phyloP scores from a whole-genome alignment of 805 yeast species.

The Ogataea methylovora region DNA sequence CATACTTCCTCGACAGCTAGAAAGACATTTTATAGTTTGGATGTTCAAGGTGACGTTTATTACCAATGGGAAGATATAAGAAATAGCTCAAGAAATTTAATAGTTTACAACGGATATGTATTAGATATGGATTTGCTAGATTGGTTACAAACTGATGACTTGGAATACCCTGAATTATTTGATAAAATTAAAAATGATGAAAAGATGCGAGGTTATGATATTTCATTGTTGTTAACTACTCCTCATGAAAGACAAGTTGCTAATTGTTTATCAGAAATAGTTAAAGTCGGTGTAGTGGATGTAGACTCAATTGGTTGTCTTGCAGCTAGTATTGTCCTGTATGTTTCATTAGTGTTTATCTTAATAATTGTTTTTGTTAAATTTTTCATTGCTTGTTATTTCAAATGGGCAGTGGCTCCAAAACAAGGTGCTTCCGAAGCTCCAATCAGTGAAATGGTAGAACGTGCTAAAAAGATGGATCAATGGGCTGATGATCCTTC shows the following conservation, averaged over 20 bases:
- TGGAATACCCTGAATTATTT: constrained; percentile 68
- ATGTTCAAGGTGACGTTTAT: constrained; percentile 65
- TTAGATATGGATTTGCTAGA: constrained; percentile 70
- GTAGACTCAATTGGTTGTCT: constrained; percentile 90
- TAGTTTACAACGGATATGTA: constrained; percentile 86
- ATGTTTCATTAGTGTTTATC: constrained; percentile 76
- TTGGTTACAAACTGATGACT: constrained; percentile 66
- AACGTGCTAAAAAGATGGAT: constrained; percentile 64
- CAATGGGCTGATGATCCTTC: constrained; percentile 73
- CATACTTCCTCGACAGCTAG: constrained; percentile 74
- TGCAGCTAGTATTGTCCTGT: constrained; percentile 78
- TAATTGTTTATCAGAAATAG: constrained; percentile 75
- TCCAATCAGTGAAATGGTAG: constrained; percentile 50
- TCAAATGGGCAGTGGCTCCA: constrained; percentile 74
- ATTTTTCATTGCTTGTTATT: constrained; percentile 82
- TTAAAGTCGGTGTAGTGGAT: constrained; percentile 85
- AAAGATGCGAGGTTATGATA: constrained; percentile 66
- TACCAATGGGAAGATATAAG: constrained; percentile 86
- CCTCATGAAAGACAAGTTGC: constrained; percentile 66
- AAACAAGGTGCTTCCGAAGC: constrained; percentile 66
- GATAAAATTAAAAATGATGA: constrained; percentile 50
- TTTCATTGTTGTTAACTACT: constrained; percentile 63
- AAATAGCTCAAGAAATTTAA: constrained; percentile 63
- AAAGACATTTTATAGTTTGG: constrained; percentile 50
- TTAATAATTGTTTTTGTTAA: constrained; percentile 70